Percentiles rank a stretch among this genome's conserved stretches.
Evolutionary conservation across 148 eudicot species (phyloP).

Genomic region (Vaccinium corymbosum): DNA sequence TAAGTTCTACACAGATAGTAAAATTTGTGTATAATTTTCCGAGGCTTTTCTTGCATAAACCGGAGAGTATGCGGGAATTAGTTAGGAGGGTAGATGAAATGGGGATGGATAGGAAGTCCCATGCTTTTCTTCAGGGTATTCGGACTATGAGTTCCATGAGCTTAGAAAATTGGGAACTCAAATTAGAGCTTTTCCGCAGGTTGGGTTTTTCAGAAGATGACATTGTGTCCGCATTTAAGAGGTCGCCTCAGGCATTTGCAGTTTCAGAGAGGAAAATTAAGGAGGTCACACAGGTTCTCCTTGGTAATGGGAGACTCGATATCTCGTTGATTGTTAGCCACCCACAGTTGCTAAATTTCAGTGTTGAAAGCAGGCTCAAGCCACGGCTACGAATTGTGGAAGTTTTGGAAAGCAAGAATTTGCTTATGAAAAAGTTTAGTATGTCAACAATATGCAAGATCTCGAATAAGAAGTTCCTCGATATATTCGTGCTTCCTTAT

Average conservation of each 20-base stretch:
- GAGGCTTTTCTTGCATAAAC: constrained; percentile 19
- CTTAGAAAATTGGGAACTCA: constrained; percentile 11
- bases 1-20: constrained; percentile 20
- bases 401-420: constrained; percentile 21
- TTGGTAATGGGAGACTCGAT: constrained; percentile 14
- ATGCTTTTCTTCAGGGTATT: background rate
- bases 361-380: constrained; percentile 19
- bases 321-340: constrained; percentile 18
- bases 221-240: no score
- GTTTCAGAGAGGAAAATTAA: background rate
- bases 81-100: constrained; percentile 29
- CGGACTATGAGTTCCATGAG: constrained; percentile 14
- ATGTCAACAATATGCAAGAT: constrained; percentile 15
- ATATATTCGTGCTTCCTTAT: constrained; percentile 26
- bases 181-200: no score
- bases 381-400: constrained; percentile 21
- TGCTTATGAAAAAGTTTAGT: constrained; percentile 4
- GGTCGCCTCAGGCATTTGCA: no score
- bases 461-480: background rate
- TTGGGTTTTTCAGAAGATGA: no score
- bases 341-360: constrained; percentile 18
- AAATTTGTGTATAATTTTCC: constrained; percentile 17
- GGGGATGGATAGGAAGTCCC: constrained; percentile 13
- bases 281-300: constrained; percentile 18
- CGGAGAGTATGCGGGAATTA: constrained; percentile 17